Base-by-base conservation (phyloP, 495 filamentous ascomycete genomes). In the Hyaloscypha variabilis region DNA sequence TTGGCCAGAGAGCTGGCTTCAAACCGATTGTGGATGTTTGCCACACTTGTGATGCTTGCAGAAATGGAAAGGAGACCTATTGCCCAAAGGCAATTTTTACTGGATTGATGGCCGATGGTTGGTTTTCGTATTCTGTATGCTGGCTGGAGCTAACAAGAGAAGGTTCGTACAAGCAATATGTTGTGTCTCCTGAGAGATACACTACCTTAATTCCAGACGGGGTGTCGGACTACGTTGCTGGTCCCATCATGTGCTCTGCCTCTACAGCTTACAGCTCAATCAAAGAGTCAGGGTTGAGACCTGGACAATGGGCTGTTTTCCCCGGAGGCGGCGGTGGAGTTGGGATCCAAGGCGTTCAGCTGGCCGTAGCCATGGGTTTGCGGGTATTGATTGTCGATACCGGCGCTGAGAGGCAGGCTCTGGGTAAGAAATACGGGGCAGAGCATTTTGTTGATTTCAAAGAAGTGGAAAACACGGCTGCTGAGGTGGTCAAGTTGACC, bases 11-110 rank as follows among this genome's bases (percentile, higher is more conserved):
- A 49, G 83, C 75, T 8, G 84, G 84, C 3, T 72, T 85, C 61
- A 86, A 84, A 68, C 84, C 84, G 3, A 71, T 84, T 17, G 72
- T 73, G 66, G 78, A 85, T 69, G 80, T 79, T 1, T 87, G 84
- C 63, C 75, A 78, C 4, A 69, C 69, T 36, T 87, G 84, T 67
- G 73, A 77, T 4, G 13, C 76, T 24, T 87, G 83, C 72, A 78
- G 76, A 72, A 68, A 66, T 50, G 76, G 75, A 28, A 78, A 78
- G 58, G 81, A 83, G 56, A 77, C 72, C 0, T 79, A 81, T 56
- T 83, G 81, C 71, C 60, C 60, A 21, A 58, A 65, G 0, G 76
- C 67, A 0, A 58, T 78, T 26, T 72, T 73, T 31, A 78, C 77
- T 25, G 78, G 78, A 8, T 55, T 81, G 19, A 72, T 74, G 73